Evolutionary conservation across 148 eudicot genomes (phyloP).

Genomic region (Chenopodium berlandieri): DNA sequence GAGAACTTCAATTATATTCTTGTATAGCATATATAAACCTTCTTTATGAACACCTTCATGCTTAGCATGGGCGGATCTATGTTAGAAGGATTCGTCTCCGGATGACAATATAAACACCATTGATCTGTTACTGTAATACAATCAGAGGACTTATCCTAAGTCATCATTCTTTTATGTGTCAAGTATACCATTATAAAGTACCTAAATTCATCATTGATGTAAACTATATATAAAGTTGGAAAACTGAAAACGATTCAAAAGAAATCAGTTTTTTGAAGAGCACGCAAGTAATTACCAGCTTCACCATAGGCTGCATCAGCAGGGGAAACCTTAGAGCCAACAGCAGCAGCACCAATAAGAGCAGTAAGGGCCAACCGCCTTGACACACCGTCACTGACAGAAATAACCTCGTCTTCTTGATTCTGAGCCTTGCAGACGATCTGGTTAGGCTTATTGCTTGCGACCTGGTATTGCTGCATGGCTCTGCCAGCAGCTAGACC

Average conservation of each 20-base stretch:
- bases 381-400: slow-evolving; percentile 33
- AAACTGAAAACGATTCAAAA: not conserved
- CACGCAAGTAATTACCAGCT: slow-evolving; percentile 51
- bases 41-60: too few species aligned
- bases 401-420: slow-evolving; percentile 28
- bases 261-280: too few species aligned
- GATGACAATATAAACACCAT: not conserved
- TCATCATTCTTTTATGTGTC: too few species aligned
- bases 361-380: slow-evolving; percentile 80
- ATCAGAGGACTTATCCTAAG: too few species aligned
- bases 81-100: not conserved
- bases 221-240: not conserved
- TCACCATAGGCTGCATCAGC: slow-evolving; percentile 98
- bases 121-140: not conserved
- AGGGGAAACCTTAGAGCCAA: slow-evolving; percentile 86
- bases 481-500: slow-evolving; percentile 40
- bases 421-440: slow-evolving; percentile 72
- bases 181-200: not conserved
- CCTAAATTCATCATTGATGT: not conserved
- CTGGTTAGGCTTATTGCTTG: slow-evolving; percentile 42
- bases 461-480: slow-evolving; percentile 30
- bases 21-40: too few species aligned
- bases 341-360: slow-evolving; percentile 86
- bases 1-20: too few species aligned
- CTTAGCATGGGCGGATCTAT: too few species aligned